These are phyloP conservation scores for Graphilbum ipis-grandicollis DNA, from an alignment of 2,329 filamentous ascomycete genomes.

Conservation along the genomic window DNA sequence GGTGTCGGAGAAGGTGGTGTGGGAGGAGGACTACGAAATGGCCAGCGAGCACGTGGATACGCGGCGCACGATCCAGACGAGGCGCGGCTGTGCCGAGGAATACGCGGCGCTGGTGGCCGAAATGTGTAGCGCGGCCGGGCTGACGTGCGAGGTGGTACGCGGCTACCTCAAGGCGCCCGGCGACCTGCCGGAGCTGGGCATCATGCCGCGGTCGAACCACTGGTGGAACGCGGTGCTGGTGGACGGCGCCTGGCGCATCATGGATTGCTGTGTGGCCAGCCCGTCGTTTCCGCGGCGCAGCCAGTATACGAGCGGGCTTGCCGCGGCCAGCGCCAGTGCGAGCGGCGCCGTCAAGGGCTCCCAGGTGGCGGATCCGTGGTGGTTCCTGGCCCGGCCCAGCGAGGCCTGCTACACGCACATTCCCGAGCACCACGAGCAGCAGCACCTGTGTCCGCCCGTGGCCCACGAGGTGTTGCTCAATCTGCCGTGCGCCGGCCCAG, in stretches of 20 bases:
- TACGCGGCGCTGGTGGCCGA: slow-evolving; percentile 77
- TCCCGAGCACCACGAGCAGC: slow-evolving; percentile 69
- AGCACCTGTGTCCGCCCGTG: slow-evolving; percentile 82
- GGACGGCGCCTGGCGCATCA: slow-evolving; percentile 89
- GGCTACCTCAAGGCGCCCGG: slow-evolving; percentile 87
- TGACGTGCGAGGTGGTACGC: slow-evolving; percentile 72
- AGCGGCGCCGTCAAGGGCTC: slow-evolving; percentile 32
- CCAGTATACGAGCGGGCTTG: slow-evolving; percentile 49
- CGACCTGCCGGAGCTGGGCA: slow-evolving; percentile 63
- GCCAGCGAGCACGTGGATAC: slow-evolving; percentile 66
- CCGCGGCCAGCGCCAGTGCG: slow-evolving; percentile 40
- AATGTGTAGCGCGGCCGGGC: slow-evolving; percentile 81
- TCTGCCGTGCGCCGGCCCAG: slow-evolving; percentile 68
- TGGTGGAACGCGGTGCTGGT: slow-evolving; percentile 95
- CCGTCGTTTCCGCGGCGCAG: slow-evolving; percentile 72
- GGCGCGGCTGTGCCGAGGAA: slow-evolving; percentile 73
- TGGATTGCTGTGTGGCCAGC: slow-evolving; percentile 83
- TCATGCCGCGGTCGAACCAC: slow-evolving; percentile 78
- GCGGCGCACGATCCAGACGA: slow-evolving; percentile 65
- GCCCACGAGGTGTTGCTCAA: slow-evolving; percentile 74
- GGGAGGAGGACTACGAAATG: slow-evolving; percentile 92
- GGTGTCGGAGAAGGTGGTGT: slow-evolving; percentile 85
- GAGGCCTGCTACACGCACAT: slow-evolving; percentile 95
- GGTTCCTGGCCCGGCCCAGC: slow-evolving; percentile 76
- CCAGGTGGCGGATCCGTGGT: slow-evolving; percentile 59